Percentiles rank a stretch among this genome's conserved stretches.
Evolutionary conservation across 768 basidiomycete species (phyloP).

Genomic region (Antrodiella citrinella): DNA sequence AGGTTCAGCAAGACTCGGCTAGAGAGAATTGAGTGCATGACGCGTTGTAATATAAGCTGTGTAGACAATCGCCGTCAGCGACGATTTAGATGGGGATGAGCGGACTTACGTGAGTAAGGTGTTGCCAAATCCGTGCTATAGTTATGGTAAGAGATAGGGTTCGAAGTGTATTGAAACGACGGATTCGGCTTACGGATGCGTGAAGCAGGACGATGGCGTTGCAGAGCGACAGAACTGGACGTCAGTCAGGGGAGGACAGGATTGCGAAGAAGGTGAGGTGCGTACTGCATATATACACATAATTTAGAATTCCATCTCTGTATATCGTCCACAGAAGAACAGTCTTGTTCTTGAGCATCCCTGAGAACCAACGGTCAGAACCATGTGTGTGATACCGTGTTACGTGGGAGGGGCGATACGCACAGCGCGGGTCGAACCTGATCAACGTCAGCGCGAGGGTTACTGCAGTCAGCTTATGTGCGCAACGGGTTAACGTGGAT

Average conservation of each 20-base stretch:
- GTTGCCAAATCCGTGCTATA: too few relatives aligned
- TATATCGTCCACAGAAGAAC: conserved; percentile 1
- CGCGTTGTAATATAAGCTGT: conserved; percentile 9
- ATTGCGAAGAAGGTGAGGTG: neutral
- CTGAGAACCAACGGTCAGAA: too few relatives aligned
- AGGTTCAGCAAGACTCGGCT: conserved; percentile 10
- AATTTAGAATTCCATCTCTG: conserved; percentile 8
- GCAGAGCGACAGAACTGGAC: conserved; percentile 7
- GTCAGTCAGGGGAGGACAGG: too few relatives aligned
- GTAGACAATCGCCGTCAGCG: too few relatives aligned
- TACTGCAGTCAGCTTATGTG: neutral
- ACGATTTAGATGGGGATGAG: too few relatives aligned
- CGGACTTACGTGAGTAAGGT: conserved; percentile 7
- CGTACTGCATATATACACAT: conserved; percentile 8
- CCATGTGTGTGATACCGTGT: too few relatives aligned
- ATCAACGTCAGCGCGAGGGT: neutral
- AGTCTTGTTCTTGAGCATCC: neutral
- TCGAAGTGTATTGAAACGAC: too few relatives aligned
- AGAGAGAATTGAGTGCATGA: conserved; percentile 8
- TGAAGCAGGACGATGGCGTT: conserved; percentile 5
- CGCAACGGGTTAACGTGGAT: too few relatives aligned
- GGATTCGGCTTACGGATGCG: conserved; percentile 3
- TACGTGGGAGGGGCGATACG: too few relatives aligned
- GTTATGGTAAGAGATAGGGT: conserved; percentile 2
- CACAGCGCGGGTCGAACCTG: neutral